phyloP scores from a whole-genome alignment of 306 rosid species.

The Rosa multiflora region DNA sequence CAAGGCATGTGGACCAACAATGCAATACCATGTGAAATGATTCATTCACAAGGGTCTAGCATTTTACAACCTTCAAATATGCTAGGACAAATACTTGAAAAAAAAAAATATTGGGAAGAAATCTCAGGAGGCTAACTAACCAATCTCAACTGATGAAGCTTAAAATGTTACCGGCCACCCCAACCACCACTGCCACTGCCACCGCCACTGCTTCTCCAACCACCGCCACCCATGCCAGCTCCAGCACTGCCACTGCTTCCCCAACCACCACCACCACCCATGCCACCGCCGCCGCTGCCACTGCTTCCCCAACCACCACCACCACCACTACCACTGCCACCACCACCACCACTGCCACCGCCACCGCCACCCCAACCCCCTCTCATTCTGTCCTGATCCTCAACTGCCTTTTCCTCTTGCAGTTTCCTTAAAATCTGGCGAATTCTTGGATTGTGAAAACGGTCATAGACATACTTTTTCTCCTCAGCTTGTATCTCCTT shows the following conservation, averaged over 20 bases:
- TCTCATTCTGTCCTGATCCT: conserved; percentile 39
- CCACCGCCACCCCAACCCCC: conserved; percentile 11
- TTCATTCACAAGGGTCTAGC: no score
- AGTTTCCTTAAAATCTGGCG: conserved; percentile 49
- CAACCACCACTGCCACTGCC: not conserved
- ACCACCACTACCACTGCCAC: not conserved
- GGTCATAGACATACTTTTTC: conserved; percentile 65
- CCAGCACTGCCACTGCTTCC: no score
- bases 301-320: not conserved
- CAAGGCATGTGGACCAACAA: not conserved
- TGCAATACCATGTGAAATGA: not conserved
- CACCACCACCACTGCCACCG: no score
- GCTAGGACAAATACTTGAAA: not conserved
- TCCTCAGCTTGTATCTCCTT: conserved; percentile 79
- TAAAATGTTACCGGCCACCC: not conserved
- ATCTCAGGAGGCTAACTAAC: not conserved
- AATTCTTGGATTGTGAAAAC: conserved; percentile 64
- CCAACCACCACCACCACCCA: not conserved
- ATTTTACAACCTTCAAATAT: not conserved
- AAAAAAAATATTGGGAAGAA: not conserved
- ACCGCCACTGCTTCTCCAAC: no score
- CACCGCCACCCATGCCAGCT: not conserved
- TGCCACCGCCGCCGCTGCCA: not conserved
- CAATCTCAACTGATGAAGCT: not conserved
- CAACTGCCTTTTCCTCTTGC: conserved; percentile 42